phyloP scores from a whole-genome alignment of 805 yeast genomes.

The Monosporozyma yasuniensis region DNA sequence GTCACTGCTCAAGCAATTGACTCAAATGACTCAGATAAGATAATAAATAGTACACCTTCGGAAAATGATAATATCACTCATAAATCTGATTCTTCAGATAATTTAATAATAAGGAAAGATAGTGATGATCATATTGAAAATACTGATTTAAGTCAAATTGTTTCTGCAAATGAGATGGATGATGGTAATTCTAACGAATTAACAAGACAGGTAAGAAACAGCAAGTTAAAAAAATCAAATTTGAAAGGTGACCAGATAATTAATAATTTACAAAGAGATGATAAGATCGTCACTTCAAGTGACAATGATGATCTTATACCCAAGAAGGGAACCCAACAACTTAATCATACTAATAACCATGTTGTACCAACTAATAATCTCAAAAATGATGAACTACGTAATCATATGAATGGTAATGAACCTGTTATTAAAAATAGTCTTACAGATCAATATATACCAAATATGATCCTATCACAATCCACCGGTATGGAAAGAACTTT shows the following conservation, averaged over 20 bases:
- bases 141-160: conserved; percentile 13
- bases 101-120: not conserved
- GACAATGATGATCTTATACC: not conserved
- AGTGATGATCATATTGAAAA: conserved; percentile 21
- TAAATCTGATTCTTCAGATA: not conserved
- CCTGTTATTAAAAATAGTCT: conserved; percentile 8
- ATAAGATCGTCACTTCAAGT: not conserved
- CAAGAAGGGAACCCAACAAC: not conserved
- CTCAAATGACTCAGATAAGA: not conserved
- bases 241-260: not conserved
- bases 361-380: not conserved
- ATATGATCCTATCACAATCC: conserved; percentile 43
- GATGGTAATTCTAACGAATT: conserved; percentile 13
- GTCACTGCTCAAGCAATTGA: not conserved
- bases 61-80: not conserved
- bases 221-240: not conserved
- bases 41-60: not conserved
- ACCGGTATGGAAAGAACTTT: conserved; percentile 41
- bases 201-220: conserved; percentile 14
- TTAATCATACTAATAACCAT: not conserved
- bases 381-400: not conserved
- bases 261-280: not conserved
- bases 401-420: not conserved
- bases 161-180: conserved; percentile 7
- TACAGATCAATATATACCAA: conserved; percentile 31